A percentile compares a stretch with the other conserved stretches of the same genome.
Evolutionary conservation across 75 land plant genomes (phyloP).

Genomic region (Cupressus sempervirens): DNA sequence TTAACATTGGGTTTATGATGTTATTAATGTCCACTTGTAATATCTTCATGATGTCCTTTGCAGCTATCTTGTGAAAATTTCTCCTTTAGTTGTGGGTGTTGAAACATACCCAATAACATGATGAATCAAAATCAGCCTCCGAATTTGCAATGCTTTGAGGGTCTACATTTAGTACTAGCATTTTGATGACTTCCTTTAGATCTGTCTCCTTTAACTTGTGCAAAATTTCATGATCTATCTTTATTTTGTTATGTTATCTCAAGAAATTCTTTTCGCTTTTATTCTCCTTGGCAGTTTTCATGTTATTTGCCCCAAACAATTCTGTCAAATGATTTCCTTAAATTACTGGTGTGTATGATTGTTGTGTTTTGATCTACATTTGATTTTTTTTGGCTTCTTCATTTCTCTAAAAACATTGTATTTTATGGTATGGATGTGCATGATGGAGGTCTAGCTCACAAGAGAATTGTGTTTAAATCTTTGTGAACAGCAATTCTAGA

Average conservation of each 20-base stretch:
- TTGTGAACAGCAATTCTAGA: too few relatives aligned
- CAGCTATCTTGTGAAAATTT: not conserved
- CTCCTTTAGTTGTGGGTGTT: not conserved
- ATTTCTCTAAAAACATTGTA: not conserved
- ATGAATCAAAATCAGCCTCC: not conserved
- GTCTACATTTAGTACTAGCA: not conserved
- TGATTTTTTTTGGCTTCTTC: not conserved
- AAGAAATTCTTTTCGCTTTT: not conserved
- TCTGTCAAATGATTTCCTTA: not conserved
- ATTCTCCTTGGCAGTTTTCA: not conserved
- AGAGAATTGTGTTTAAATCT: too few relatives aligned
- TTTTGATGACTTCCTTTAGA: not conserved
- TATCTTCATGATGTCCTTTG: not conserved
- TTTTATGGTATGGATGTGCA: too few relatives aligned
- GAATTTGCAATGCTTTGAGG: not conserved
- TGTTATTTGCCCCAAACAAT: not conserved
- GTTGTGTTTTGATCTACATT: not conserved
- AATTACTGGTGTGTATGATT: too few relatives aligned
- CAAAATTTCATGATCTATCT: too few relatives aligned
- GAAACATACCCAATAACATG: not conserved
- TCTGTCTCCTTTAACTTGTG: too few relatives aligned
- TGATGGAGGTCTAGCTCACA: too few relatives aligned
- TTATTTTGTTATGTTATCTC: not conserved
- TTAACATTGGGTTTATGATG: not conserved
- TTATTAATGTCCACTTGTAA: not conserved